Evolutionary conservation across 2,329 filamentous ascomycete species (phyloP), one percentile per base, ranked within the genome.

Genomic region (Neofusicoccum cordaticola): DNA sequence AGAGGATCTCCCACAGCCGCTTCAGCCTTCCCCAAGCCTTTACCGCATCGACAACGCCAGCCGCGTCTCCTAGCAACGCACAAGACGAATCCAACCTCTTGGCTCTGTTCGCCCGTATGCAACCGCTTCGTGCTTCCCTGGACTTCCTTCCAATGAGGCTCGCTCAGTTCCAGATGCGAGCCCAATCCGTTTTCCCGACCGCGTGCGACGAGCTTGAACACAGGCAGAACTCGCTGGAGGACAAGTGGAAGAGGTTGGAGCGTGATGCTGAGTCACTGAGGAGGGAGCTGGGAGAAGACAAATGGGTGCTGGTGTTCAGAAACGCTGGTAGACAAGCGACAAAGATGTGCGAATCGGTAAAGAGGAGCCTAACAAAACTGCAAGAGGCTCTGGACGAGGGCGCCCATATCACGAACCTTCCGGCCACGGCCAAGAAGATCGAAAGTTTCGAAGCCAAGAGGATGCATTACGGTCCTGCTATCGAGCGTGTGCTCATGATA

Each of bases 101-200:
- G 60, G 93, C 91, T 2, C 82, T 99, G 12, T 97, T 98, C 77
- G 95, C 95, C 4, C 88, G 94, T 65, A 96, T 98, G 90, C 95
- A 98, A 71, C 94, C 95, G 1, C 80, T 99, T 19, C 86, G 93
- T 63, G 95, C 95, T 1, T 97, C 93, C 0, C 83, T 99, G 39
- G 95, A 98, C 76, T 99, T 99, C 72, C 79, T 99, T 22, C 95
- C 95, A 1, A 98, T 98, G 94, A 85, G 94, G 62, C 80, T 99
- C 15, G 92, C 92, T 0, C 90, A 91, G 50, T 99, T 98, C 72
- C 88, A 94, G 70, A 82, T 86, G 2, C 86, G 93, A 67, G 95
- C 92, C 0, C 87, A 90, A 65, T 80, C 81, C 2, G 86, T 91
- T 7, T 97, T 99, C 70, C 94, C 95, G 0, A 95, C 91, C 8